A percentile compares a stretch with the other conserved stretches of the same genome.
phyloP scores from a whole-genome alignment of 768 basidiomycete genomes.

The Dentipellis fragilis region DNA sequence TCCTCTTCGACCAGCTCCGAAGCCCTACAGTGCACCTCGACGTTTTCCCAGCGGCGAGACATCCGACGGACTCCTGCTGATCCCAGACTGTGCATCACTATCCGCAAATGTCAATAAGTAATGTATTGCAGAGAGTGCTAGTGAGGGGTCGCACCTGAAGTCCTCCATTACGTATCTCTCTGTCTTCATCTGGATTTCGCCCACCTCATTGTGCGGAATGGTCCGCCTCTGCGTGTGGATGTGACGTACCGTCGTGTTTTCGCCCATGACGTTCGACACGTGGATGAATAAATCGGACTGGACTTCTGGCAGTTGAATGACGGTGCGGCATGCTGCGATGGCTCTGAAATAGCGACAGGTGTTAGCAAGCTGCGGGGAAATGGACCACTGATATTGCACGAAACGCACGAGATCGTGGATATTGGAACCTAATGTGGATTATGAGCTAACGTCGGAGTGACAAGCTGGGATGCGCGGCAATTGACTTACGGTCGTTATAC shows the following conservation, averaged over 20 bases:
- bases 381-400: too few species aligned
- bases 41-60: too few species aligned
- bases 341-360: not conserved
- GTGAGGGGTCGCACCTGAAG: not conserved
- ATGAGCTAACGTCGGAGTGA: too few species aligned
- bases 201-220: not conserved
- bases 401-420: too few species aligned
- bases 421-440: too few species aligned
- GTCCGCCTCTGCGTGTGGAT: not conserved
- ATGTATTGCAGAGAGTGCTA: not conserved
- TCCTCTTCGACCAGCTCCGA: too few species aligned
- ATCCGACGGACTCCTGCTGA: too few species aligned
- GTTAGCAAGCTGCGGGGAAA: too few species aligned
- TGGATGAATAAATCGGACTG: not conserved
- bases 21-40: too few species aligned
- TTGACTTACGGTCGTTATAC: not conserved
- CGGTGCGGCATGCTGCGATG: not conserved
- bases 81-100: too few species aligned
- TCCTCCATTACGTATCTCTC: not conserved
- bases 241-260: not conserved
- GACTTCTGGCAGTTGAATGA: not conserved
- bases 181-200: not conserved
- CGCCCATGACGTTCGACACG: not conserved
- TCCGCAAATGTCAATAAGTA: too few species aligned
- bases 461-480: not conserved